Evolutionary conservation across 2,329 filamentous ascomycete genomes (phyloP).

Genomic region (Berkeleyomyces basicola): DNA sequence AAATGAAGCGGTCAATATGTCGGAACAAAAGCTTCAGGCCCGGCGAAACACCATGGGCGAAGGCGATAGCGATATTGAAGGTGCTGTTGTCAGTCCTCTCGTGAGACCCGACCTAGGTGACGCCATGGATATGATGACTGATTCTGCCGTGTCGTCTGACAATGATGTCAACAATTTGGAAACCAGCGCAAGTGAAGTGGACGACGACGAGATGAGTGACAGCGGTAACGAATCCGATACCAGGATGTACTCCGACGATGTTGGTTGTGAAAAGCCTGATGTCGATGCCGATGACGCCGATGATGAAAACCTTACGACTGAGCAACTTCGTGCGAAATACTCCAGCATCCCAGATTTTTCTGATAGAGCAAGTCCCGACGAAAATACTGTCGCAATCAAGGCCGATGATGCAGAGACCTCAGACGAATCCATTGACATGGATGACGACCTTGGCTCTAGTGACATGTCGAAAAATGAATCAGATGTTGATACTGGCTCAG

Average conservation of each 20-base stretch:
- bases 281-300: slow-evolving; percentile 36
- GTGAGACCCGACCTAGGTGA: slow-evolving; percentile 18
- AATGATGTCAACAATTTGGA: slow-evolving; percentile 13
- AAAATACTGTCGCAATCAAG: slow-evolving; percentile 12
- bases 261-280: slow-evolving; percentile 38
- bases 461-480: slow-evolving; percentile 29
- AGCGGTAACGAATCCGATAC: slow-evolving; percentile 26
- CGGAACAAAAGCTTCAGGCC: slow-evolving; percentile 50
- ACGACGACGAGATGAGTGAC: slow-evolving; percentile 25
- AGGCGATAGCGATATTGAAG: slow-evolving; percentile 32
- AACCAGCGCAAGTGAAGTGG: slow-evolving; percentile 10
- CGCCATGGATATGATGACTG: slow-evolving; percentile 25
- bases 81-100: slow-evolving; percentile 13
- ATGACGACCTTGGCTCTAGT: slow-evolving; percentile 23
- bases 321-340: slow-evolving; percentile 53
- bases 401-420: slow-evolving; percentile 17
- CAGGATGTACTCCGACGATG: slow-evolving; percentile 46
- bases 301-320: slow-evolving; percentile 51
- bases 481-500: slow-evolving; percentile 24
- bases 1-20: slow-evolving; percentile 57
- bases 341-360: slow-evolving; percentile 39
- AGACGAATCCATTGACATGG: slow-evolving; percentile 29
- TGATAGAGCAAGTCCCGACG: neutral
- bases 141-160: slow-evolving; percentile 19
- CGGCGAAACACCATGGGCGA: slow-evolving; percentile 27